A percentile compares a stretch with the other conserved stretches of the same genome.
Evolutionary conservation across 2,329 filamentous ascomycete genomes (phyloP).

Genomic region (Trichoderma sp.): DNA sequence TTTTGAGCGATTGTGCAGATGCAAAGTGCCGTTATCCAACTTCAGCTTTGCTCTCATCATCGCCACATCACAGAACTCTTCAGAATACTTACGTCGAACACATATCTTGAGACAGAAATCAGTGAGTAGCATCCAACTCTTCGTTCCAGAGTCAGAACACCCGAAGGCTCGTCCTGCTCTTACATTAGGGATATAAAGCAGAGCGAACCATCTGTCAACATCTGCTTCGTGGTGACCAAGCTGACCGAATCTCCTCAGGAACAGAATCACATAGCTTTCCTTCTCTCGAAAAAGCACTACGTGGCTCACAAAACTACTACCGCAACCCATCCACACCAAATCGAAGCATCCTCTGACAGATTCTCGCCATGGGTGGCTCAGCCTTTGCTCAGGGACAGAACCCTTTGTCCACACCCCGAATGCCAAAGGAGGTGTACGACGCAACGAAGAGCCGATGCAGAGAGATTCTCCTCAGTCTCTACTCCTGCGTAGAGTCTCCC

Average conservation of each 20-base stretch:
- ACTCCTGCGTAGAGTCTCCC: conserved; percentile 58
- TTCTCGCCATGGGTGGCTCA: conserved; percentile 63
- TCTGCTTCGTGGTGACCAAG: too few species aligned
- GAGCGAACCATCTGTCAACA: too few species aligned
- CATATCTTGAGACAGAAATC: neutral
- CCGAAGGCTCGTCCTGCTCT: too few species aligned
- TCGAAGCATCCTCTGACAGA: too few species aligned
- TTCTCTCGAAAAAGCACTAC: too few species aligned
- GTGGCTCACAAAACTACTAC: neutral
- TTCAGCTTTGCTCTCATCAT: neutral
- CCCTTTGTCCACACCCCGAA: conserved; percentile 64
- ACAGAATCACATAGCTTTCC: too few species aligned
- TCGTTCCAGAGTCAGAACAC: too few species aligned
- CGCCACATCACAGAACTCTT: neutral
- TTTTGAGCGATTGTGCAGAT: too few species aligned
- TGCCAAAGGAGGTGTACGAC: conserved; percentile 61
- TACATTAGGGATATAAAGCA: neutral
- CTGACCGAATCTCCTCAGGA: too few species aligned
- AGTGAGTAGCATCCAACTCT: neutral
- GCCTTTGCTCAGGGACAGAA: conserved; percentile 55
- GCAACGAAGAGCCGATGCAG: conserved; percentile 51
- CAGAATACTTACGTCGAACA: neutral
- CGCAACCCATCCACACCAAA: too few species aligned
- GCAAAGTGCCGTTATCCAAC: neutral
- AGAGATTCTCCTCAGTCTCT: conserved; percentile 53